A percentile compares a stretch with the other conserved stretches of the same genome.
These are phyloP conservation scores for Pseudocercospora eumusae DNA, from an alignment of 2,329 filamentous ascomycete species.

Conservation along the genomic window DNA sequence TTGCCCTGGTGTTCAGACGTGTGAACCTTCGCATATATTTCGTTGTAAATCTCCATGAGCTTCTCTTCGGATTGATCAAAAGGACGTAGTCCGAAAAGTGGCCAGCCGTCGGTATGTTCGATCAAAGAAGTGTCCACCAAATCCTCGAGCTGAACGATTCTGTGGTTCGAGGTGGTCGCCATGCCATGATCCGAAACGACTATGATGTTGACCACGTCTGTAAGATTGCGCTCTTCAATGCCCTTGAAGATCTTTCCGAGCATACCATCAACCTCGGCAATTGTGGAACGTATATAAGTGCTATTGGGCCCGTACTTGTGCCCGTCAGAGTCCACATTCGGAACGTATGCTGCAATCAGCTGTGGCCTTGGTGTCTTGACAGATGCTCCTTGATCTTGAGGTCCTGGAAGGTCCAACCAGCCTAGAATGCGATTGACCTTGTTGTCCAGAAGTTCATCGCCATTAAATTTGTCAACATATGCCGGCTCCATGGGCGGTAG, in stretches of 20 bases:
- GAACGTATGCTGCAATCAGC: slow-evolving; percentile 91
- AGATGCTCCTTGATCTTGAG: slow-evolving; percentile 54
- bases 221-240: slow-evolving; percentile 78
- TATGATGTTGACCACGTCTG: slow-evolving; percentile 85
- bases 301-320: slow-evolving; percentile 92
- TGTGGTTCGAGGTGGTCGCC: slow-evolving; percentile 81
- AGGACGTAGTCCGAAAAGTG: slow-evolving; percentile 82
- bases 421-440: slow-evolving; percentile 80
- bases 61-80: slow-evolving; percentile 62
- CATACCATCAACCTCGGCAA: slow-evolving; percentile 79
- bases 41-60: slow-evolving; percentile 66
- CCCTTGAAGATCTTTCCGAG: slow-evolving; percentile 73
- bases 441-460: slow-evolving; percentile 67
- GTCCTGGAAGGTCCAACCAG: slow-evolving; percentile 80
- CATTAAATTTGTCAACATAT: slow-evolving; percentile 83
- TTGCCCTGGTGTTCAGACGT: slow-evolving; percentile 64
- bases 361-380: slow-evolving; percentile 68
- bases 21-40: slow-evolving; percentile 53
- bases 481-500: slow-evolving; percentile 73
- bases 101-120: slow-evolving; percentile 90
- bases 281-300: slow-evolving; percentile 80
- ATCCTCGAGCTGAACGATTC: slow-evolving; percentile 87
- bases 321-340: slow-evolving; percentile 83
- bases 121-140: slow-evolving; percentile 76
- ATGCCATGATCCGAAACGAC: slow-evolving; percentile 98